Percentiles rank a stretch among this genome's conserved stretches.
phyloP scores from a whole-genome alignment of 108 stramenopile genomes.

The Pseudonitzschia multiseries region DNA sequence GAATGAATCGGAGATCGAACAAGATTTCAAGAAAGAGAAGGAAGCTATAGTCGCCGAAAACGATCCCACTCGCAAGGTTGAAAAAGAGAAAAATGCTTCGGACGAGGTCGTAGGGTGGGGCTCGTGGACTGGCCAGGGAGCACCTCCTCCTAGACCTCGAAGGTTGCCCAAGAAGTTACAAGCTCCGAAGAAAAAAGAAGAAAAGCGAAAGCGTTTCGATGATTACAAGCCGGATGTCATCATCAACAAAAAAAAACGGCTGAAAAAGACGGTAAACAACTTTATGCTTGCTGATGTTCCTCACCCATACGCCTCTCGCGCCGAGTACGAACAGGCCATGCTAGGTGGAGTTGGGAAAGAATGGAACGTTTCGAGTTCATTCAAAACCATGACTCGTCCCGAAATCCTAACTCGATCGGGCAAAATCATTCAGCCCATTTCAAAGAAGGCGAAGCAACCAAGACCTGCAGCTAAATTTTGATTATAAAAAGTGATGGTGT shows the following conservation, averaged over 20 bases:
- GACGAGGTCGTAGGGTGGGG: constrained; percentile 83
- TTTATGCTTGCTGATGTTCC: constrained; percentile 90
- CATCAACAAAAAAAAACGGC: constrained; percentile 91
- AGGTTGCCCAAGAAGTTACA: constrained; percentile 60
- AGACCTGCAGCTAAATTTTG: constrained; percentile 80
- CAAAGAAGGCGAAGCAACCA: constrained; percentile 69
- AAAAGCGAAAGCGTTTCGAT: constrained; percentile 68
- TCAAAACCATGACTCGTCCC: constrained; percentile 88
- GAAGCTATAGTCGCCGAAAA: constrained; percentile 69
- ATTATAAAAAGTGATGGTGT: too few species aligned
- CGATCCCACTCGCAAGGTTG: constrained; percentile 68
- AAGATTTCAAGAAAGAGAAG: constrained; percentile 92
- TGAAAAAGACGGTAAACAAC: constrained; percentile 80
- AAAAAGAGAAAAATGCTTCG: constrained; percentile 37
- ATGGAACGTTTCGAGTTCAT: constrained; percentile 89
- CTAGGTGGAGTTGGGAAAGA: constrained; percentile 91
- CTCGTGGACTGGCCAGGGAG: constrained; percentile 87
- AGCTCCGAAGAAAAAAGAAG: constrained; percentile 55
- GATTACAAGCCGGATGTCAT: constrained; percentile 85
- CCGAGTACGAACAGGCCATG: constrained; percentile 95
- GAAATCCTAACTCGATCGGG: constrained; percentile 89
- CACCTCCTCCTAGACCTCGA: constrained; percentile 65
- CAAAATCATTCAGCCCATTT: constrained; percentile 91
- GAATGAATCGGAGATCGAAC: constrained; percentile 74
- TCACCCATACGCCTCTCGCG: constrained; percentile 92